A percentile compares a stretch with the other conserved stretches of the same genome.
Conservation (phyloP, 2,329 filamentous ascomycete species). For the Bipolaris oryzae region DNA sequence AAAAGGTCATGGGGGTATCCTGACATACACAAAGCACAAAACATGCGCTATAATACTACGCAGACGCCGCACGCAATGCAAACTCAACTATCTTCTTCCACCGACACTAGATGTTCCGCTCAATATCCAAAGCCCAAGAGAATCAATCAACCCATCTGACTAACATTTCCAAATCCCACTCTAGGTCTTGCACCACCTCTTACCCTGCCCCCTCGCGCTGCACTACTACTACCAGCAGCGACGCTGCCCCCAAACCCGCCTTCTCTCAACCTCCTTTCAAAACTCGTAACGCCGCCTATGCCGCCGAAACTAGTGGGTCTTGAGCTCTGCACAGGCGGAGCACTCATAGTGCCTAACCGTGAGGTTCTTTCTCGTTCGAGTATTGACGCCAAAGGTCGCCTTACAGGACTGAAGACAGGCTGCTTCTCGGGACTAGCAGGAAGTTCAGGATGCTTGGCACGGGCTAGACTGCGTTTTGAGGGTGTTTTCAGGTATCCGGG, state of each 20-base stretch:
- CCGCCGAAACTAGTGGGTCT: conserved; percentile 3
- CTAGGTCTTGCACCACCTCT: neutral
- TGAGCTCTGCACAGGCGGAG: conserved; percentile 31
- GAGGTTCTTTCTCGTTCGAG: conserved; percentile 6
- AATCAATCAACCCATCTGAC: conserved; percentile 7
- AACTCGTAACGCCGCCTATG: conserved; percentile 37
- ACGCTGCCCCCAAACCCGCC: conserved; percentile 35
- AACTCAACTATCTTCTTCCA: neutral
- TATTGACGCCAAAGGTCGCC: conserved; percentile 1
- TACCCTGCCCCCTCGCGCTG: neutral
- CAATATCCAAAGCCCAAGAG: neutral
- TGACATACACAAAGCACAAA: neutral
- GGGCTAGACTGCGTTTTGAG: conserved; percentile 48
- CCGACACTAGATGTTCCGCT: neutral
- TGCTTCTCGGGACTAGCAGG: conserved; percentile 34
- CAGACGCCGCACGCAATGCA: neutral
- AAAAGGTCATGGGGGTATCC: neutral
- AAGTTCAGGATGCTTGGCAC: conserved; percentile 41
- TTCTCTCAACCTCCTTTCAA: conserved; percentile 39
- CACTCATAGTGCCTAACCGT: conserved; percentile 34
- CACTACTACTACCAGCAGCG: conserved; percentile 4
- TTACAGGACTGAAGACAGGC: conserved; percentile 9
- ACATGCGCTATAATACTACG: neutral
- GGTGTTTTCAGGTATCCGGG: conserved; percentile 56
- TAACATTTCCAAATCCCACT: conserved; percentile 13